phyloP scores from a whole-genome alignment of 2,329 filamentous ascomycete genomes.

The Penicillium hesseltinei region DNA sequence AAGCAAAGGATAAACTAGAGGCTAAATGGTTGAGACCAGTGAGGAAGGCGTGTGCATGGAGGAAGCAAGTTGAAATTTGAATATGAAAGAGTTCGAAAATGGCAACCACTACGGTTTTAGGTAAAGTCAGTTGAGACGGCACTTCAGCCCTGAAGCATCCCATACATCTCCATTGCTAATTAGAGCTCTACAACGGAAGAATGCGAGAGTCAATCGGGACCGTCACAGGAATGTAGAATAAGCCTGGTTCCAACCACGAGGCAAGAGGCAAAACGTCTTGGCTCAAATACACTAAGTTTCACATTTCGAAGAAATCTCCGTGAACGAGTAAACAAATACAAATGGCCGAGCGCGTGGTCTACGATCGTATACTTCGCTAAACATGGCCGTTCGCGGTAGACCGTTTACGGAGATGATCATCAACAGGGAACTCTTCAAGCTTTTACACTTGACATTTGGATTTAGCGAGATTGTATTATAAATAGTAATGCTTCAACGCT shows the following conservation, averaged over 20 bases:
- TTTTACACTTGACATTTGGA: neutral
- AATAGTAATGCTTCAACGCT: neutral
- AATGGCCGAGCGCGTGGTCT: constrained; percentile 5
- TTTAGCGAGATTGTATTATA: neutral
- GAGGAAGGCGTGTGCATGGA: neutral
- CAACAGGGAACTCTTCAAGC: neutral
- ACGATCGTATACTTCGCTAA: constrained; percentile 1
- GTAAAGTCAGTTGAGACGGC: neutral
- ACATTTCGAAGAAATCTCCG: constrained; percentile 3
- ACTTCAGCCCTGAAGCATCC: constrained; percentile 4
- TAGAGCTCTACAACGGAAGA: constrained; percentile 15
- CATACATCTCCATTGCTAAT: constrained; percentile 8
- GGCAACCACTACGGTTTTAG: neutral
- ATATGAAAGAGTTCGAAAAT: neutral
- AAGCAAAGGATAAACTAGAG: neutral
- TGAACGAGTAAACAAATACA: constrained; percentile 12
- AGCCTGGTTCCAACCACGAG: constrained; percentile 19
- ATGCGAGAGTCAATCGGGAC: constrained; percentile 21
- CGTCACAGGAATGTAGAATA: constrained; percentile 22
- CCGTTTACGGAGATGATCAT: constrained; percentile 6
- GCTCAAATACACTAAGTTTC: neutral
- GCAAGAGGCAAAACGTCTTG: constrained; percentile 8
- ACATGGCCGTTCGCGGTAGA: constrained; percentile 19
- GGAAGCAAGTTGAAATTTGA: neutral
- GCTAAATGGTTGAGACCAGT: neutral